phyloP scores from a whole-genome alignment of 495 filamentous ascomycete genomes.

The Aspergillus nidulans region DNA sequence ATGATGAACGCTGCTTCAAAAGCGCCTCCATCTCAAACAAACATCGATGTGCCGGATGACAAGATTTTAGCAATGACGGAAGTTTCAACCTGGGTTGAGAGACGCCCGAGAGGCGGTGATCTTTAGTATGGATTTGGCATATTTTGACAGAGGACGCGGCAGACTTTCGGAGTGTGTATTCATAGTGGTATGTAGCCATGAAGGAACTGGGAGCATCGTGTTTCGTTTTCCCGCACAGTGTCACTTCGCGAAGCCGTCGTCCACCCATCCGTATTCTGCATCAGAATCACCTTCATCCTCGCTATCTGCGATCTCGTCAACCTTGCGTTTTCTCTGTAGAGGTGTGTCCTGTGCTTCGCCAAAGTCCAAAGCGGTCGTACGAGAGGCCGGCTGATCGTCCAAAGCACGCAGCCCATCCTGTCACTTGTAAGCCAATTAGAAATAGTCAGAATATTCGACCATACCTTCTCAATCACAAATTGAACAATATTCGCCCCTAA shows the following conservation, averaged over 20 bases:
- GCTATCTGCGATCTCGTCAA: slow-evolving; percentile 47
- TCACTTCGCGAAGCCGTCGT: slow-evolving; percentile 15
- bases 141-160: not conserved
- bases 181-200: not conserved
- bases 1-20: slow-evolving; percentile 1
- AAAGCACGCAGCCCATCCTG: slow-evolving; percentile 29
- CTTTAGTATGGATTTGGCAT: not conserved
- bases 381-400: slow-evolving; percentile 2
- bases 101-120: not conserved
- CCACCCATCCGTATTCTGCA: slow-evolving; percentile 31
- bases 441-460: not conserved
- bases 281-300: slow-evolving; percentile 47
- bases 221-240: not conserved
- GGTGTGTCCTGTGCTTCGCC: not conserved
- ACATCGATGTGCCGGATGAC: slow-evolving; percentile 6
- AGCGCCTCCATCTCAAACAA: not conserved
- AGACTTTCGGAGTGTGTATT: not conserved
- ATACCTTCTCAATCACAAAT: slow-evolving; percentile 40
- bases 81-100: slow-evolving; percentile 17
- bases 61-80: slow-evolving; percentile 19
- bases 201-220: not conserved
- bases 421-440: not conserved
- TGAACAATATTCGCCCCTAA: slow-evolving; percentile 33
- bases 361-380: not conserved
- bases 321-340: slow-evolving; percentile 43